Base-by-base conservation (phyloP, 208 protist genomes). In the Trichomonas tenax region DNA sequence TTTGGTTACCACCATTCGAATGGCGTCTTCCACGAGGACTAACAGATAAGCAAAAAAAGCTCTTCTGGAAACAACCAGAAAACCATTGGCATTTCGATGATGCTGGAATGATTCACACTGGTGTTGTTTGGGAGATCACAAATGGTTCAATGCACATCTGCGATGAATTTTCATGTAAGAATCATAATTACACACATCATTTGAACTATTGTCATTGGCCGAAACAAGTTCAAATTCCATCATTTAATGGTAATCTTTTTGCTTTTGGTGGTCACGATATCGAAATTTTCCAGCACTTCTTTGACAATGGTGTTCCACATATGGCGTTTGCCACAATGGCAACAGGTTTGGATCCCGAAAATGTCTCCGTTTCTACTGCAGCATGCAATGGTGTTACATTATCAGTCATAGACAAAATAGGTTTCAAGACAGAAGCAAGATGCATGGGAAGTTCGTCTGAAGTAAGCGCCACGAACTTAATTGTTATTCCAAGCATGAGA, bases 81-180 rank as follows among this genome's bases (percentile, higher is more conserved):
- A 93, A 93, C 38, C 40, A 58, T 8, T 51, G 86, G 44, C 86
- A 93, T 93, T 93, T 93, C 45, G 44, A 93, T 93, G 44, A 93
- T 36, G 45, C 40, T 38, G 46, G 46, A n/a, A 89, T 89, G 40
- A 48, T 31, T 31, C 31, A 46, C 46, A 41, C 38, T 10, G 86
- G 34, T 38, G 86, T 93, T 58, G 44, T 93, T 31, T 51, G 86
- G 40, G 86, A 58, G 0, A 38, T 93, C 38, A 0, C 23, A 17
- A 93, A 93, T 93, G 86, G 86, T 31, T 11, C 17, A 10, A 38
- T 51, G 44, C 0, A 3, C 14, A 17, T 51, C 0, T 38, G 26
- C 26, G 9, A 48, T 26, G 11, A 51, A 48, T 11, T 49, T n/a
- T 14, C 6, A 15, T 89, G 82, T 26, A 41, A 26, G 9, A 89